phyloP scores from a whole-genome alignment of 2,329 filamentous ascomycete species.

The Ophiostoma sp. region DNA sequence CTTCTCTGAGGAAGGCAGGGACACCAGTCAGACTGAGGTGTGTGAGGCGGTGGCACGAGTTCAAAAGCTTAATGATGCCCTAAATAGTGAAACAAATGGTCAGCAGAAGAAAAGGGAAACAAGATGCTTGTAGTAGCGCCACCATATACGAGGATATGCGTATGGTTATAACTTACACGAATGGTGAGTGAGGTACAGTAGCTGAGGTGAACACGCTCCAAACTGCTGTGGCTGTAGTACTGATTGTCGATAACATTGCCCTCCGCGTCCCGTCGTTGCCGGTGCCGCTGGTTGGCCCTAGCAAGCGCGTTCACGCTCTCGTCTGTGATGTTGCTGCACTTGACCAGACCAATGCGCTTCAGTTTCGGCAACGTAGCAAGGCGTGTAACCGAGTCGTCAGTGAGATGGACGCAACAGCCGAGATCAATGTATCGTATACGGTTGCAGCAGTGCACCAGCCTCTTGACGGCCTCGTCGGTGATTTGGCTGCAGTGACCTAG shows the following conservation, averaged over 20 bases:
- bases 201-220: conserved; percentile 93
- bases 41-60: conserved; percentile 87
- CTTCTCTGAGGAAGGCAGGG: conserved; percentile 81
- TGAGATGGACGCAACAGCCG: conserved; percentile 88
- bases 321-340: conserved; percentile 88
- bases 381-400: conserved; percentile 84
- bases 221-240: conserved; percentile 60
- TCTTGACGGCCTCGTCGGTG: conserved; percentile 83
- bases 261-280: conserved; percentile 50
- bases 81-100: conserved; percentile 39
- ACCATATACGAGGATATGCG: background rate
- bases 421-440: conserved; percentile 96
- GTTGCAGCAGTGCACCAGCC: conserved; percentile 81
- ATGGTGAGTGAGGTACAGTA: conserved; percentile 87
- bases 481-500: conserved; percentile 90
- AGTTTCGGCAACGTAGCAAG: conserved; percentile 87
- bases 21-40: conserved; percentile 95
- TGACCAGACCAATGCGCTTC: conserved; percentile 91
- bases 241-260: conserved; percentile 52
- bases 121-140: background rate
- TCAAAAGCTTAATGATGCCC: conserved; percentile 88
- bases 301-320: conserved; percentile 83
- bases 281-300: conserved; percentile 60
- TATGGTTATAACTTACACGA: conserved; percentile 57
- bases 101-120: conserved; percentile 32